A percentile compares a stretch with the other conserved stretches of the same genome.
Evolutionary conservation across 2,329 filamentous ascomycete genomes (phyloP).

Genomic region (Bisporella sp.): DNA sequence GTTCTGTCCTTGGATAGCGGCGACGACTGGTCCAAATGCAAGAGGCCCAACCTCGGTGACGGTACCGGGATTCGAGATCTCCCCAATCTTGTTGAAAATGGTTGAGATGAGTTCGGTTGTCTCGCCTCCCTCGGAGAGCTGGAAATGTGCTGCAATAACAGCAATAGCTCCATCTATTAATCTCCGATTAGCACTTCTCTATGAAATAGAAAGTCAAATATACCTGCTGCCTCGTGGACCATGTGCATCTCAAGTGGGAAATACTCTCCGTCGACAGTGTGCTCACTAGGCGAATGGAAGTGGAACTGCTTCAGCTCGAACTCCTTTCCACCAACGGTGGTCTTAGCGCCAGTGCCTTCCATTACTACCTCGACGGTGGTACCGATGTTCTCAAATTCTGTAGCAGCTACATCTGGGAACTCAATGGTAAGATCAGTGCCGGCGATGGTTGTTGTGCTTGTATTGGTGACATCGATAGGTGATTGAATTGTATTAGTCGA

Average conservation of each 20-base stretch:
- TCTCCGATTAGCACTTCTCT: background rate
- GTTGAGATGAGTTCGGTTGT: slow-evolving; percentile 33
- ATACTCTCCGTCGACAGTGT: slow-evolving; percentile 39
- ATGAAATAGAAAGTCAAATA: background rate
- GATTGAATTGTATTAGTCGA: slow-evolving; percentile 10
- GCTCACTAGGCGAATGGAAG: slow-evolving; percentile 54
- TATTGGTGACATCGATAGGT: slow-evolving; percentile 12
- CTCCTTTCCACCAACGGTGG: background rate
- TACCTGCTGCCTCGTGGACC: slow-evolving; percentile 31
- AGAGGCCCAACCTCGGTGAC: slow-evolving; percentile 10
- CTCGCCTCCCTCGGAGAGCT: slow-evolving; percentile 29
- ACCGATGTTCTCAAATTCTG: slow-evolving; percentile 18
- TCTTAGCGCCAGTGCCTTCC: slow-evolving; percentile 10
- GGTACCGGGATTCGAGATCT: slow-evolving; percentile 8
- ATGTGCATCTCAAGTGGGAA: slow-evolving; percentile 36
- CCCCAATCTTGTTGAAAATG: slow-evolving; percentile 16
- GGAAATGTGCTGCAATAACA: slow-evolving; percentile 30
- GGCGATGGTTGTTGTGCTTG: slow-evolving; percentile 2
- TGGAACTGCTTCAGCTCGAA: slow-evolving; percentile 42
- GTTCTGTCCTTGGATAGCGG: slow-evolving; percentile 2
- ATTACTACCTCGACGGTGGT: slow-evolving; percentile 16
- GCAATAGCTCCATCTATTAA: slow-evolving; percentile 15
- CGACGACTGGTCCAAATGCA: slow-evolving; percentile 6
- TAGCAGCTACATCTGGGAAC: slow-evolving; percentile 7
- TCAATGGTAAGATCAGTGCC: slow-evolving; percentile 6